Evolutionary conservation across 2,329 filamentous ascomycete genomes (phyloP).

Genomic region (Exserohilum turcica): DNA sequence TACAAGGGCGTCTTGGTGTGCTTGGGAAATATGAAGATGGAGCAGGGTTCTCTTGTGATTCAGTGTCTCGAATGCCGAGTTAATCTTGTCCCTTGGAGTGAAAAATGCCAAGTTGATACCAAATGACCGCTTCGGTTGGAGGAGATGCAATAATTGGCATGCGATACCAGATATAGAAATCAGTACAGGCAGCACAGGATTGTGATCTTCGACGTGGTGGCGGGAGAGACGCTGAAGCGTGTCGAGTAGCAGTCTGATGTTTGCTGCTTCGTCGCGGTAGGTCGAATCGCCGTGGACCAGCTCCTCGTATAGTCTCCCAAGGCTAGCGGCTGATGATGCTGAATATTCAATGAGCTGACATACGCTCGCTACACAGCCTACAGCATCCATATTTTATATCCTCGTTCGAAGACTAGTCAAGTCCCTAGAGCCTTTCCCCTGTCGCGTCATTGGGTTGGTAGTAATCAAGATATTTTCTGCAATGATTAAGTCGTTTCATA

Average conservation of each 20-base stretch:
- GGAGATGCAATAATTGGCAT: neutral
- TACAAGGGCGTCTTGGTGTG: neutral
- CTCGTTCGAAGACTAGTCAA: neutral
- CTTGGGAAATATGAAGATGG: neutral
- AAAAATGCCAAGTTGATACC: slow-evolving; percentile 2
- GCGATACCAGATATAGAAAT: slow-evolving; percentile 2
- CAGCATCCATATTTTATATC: neutral
- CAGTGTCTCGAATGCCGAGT: neutral
- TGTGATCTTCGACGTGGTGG: neutral
- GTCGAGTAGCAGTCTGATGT: neutral
- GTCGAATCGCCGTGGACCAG: neutral
- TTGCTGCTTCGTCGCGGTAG: neutral
- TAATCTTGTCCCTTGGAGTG: neutral
- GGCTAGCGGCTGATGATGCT: neutral
- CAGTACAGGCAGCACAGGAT: neutral
- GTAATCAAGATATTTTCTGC: no score
- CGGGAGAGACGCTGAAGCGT: neutral
- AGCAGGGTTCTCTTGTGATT: neutral
- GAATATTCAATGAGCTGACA: slow-evolving; percentile 4
- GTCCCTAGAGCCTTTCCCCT: no score
- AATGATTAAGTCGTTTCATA: no score
- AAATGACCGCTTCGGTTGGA: neutral
- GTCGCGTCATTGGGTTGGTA: no score
- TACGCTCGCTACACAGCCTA: neutral
- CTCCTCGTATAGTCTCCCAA: neutral